Percentiles rank a stretch among this genome's conserved stretches.
These are phyloP conservation scores for Cucurbita maxima DNA, from an alignment of 306 rosid species.

Conservation along the genomic window DNA sequence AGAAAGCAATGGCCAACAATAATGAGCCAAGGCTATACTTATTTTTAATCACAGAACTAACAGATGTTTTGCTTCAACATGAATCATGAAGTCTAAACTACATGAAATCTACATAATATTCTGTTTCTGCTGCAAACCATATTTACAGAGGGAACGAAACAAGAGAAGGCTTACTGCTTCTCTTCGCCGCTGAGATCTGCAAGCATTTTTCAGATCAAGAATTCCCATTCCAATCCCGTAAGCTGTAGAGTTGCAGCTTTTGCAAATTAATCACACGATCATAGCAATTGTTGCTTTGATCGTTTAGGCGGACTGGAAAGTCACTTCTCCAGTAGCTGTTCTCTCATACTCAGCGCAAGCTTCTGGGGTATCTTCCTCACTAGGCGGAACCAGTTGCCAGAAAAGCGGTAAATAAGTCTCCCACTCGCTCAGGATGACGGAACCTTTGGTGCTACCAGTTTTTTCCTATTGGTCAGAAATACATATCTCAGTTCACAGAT, in stretches of 20 bases:
- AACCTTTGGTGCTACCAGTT: conserved; percentile 80
- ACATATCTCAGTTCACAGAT: not conserved
- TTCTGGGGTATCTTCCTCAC: conserved; percentile 98
- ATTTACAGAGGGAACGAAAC: not conserved
- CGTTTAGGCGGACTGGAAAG: conserved; percentile 64
- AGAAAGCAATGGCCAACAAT: conserved; percentile 4
- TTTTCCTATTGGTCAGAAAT: conserved; percentile 49
- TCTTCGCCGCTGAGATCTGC: not conserved
- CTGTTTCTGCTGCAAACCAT: not conserved
- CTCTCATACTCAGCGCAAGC: conserved; percentile 56
- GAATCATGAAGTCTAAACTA: not conserved
- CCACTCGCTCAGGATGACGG: conserved; percentile 72
- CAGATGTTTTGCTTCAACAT: not conserved
- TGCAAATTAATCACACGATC: not conserved
- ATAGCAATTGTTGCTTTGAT: not conserved
- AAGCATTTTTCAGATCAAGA: not conserved
- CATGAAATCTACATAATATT: not conserved
- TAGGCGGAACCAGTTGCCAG: conserved; percentile 98
- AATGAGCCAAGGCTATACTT: not conserved
- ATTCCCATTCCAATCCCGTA: not conserved
- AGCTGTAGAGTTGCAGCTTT: not conserved
- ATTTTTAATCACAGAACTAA: not conserved
- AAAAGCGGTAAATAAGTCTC: conserved; percentile 66
- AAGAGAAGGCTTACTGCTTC: not conserved
- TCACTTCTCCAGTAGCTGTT: conserved; percentile 45